Percentiles rank a stretch among this genome's conserved stretches.
These are phyloP conservation scores for Colletotrichum coccodes DNA, from an alignment of 2,329 filamentous ascomycete species.

Conservation along the genomic window DNA sequence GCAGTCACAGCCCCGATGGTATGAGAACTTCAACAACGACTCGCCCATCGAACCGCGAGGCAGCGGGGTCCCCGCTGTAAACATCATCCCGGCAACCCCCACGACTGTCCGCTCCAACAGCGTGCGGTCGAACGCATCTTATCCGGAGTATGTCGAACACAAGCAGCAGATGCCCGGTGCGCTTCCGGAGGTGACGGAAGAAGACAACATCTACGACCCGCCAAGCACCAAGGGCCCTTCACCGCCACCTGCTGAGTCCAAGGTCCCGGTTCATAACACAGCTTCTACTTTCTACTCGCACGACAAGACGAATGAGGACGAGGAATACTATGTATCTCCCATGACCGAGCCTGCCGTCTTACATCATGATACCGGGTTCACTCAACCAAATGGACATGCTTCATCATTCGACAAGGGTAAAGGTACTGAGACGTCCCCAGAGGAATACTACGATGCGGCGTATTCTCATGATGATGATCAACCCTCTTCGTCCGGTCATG, in stretches of 20 bases:
- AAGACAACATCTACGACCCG: constrained; percentile 25
- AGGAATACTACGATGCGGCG: background rate
- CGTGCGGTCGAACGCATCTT: constrained; percentile 25
- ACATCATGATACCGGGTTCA: background rate
- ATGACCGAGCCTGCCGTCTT: constrained; percentile 13
- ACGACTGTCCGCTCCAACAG: constrained; percentile 29
- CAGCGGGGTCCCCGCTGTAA: constrained; percentile 29
- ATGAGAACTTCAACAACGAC: constrained; percentile 20
- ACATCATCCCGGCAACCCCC: constrained; percentile 30
- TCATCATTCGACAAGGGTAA: constrained; percentile 8
- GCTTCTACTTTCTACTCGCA: background rate
- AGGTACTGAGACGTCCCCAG: background rate
- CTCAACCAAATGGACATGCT: background rate
- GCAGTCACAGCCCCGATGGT: constrained; percentile 21
- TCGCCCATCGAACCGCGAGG: constrained; percentile 22
- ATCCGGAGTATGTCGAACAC: constrained; percentile 9
- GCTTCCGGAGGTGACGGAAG: constrained; percentile 22
- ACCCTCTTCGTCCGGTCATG: background rate
- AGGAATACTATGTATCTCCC: constrained; percentile 1
- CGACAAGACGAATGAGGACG: background rate
- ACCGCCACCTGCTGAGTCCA: constrained; percentile 3
- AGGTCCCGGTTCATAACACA: background rate
- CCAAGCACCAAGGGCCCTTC: background rate
- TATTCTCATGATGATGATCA: background rate
- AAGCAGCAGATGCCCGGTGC: constrained; percentile 10